Percentiles rank a stretch among this genome's conserved stretches.
phyloP scores from a whole-genome alignment of 2,329 filamentous ascomycete species.

The Aspergillus ochraceoroseus region DNA sequence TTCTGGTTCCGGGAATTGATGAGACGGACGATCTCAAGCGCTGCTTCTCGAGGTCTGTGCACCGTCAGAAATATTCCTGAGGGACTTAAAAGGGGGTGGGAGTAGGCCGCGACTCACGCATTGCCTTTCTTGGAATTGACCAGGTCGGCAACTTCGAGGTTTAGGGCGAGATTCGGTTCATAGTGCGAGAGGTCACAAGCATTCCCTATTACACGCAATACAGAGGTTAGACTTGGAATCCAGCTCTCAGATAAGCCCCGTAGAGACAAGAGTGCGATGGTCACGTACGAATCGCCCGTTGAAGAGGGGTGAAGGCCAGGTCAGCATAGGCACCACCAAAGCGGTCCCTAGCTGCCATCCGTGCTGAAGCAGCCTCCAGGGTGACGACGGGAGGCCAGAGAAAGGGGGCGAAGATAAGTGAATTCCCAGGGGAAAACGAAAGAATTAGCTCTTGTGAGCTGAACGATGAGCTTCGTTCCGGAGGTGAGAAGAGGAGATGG shows the following conservation, averaged over 20 bases:
- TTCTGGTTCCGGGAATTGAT: slow-evolving; percentile 97
- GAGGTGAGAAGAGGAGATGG: slow-evolving; percentile 4
- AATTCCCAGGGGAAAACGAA: too few relatives aligned
- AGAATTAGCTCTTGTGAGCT: slow-evolving; percentile 7
- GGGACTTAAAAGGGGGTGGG: background rate
- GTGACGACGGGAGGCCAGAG: slow-evolving; percentile 28
- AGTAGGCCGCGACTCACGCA: slow-evolving; percentile 50
- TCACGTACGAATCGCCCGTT: slow-evolving; percentile 75
- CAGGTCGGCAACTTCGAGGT: slow-evolving; percentile 92
- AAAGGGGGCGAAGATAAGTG: slow-evolving; percentile 5
- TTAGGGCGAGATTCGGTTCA: slow-evolving; percentile 93
- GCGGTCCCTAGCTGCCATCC: slow-evolving; percentile 91
- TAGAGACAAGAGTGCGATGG: background rate
- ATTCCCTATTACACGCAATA: slow-evolving; percentile 56
- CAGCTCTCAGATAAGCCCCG: background rate
- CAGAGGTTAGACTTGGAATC: background rate
- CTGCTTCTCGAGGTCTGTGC: slow-evolving; percentile 76
- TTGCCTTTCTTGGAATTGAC: slow-evolving; percentile 97
- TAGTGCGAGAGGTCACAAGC: slow-evolving; percentile 96
- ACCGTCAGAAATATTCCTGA: slow-evolving; percentile 23
- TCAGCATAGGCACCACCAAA: slow-evolving; percentile 78
- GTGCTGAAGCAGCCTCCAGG: slow-evolving; percentile 93
- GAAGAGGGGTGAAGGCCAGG: slow-evolving; percentile 76
- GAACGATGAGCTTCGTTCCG: slow-evolving; percentile 4
- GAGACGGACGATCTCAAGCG: slow-evolving; percentile 84